Evolutionary conservation across 108 stramenopile genomes (phyloP), one percentile per base, ranked within the genome.

Genomic region (Chaetoceros muelleri): DNA sequence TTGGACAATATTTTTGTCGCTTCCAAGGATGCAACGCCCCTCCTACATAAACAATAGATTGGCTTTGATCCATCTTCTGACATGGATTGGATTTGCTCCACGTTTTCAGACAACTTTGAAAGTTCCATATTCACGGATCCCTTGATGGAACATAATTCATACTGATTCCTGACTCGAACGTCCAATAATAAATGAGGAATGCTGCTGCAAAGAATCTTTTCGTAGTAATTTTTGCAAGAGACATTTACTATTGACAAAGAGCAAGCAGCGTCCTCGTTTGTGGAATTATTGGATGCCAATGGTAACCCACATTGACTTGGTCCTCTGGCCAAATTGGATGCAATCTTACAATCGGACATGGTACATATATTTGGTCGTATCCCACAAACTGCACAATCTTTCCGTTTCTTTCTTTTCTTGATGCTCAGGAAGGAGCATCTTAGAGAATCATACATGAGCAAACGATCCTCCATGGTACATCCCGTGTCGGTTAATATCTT

Each of bases 401-500:
- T 10, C 21, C 57, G 61, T 60, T 65, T 60, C 24, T 75, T 77
- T 27, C 84, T 82, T 64, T 92, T 92, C 59, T 80, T 85, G 30
- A 92, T 72, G 22, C 69, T 72, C 28, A 79, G 48, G 24, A 92
- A 92, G 24, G 86, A 85, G 53, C 84, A 85, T 18, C 69, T 48
- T 21, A 78, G 55, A 8, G 85, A 67, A 60, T 92, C 84, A 59
- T 85, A 92, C 86, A 87, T 83, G 22, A 83, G 63, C 46, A 88
- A 53, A 17, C 82, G 82, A 60, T 87, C 75, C 23, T 81, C 58
- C 83, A 87, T 78, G 28, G 75, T 56, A 10, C 69, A 66, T 18
- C 82, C 82, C 17, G 71, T 71, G 7, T 79, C 85, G 7, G 90
- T 88, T 2, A 97, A 46, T 25, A 98, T 53, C 71, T 99, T 97